phyloP scores from a whole-genome alignment of 306 rosid species.

The Ormosia emarginata region DNA sequence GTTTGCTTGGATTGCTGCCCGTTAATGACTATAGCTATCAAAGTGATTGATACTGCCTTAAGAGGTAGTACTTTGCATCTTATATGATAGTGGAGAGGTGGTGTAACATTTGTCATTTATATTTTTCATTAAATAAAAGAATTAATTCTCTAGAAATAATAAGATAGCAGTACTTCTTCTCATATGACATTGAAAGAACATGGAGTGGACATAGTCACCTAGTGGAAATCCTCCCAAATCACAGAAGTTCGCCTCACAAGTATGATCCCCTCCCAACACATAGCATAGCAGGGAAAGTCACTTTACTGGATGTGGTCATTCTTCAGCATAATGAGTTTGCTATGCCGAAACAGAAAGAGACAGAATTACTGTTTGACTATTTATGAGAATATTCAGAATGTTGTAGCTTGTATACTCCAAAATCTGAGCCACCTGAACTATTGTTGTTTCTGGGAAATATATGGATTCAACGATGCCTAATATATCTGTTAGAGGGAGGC shows the following conservation, averaged over 20 bases:
- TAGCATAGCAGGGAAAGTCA: not conserved
- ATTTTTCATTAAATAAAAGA: not conserved
- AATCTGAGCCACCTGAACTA: not conserved
- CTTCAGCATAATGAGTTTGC: not conserved
- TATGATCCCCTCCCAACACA: not conserved
- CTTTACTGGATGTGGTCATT: not conserved
- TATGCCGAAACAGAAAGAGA: not conserved
- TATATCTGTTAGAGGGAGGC: not conserved
- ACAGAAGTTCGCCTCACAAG: not conserved
- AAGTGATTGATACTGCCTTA: conserved; percentile 76
- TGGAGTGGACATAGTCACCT: not conserved
- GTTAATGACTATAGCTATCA: conserved; percentile 84
- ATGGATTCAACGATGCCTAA: not conserved
- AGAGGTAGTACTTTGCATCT: conserved; percentile 52
- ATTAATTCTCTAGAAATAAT: not conserved
- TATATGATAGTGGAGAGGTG: not conserved
- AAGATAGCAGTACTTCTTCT: not conserved
- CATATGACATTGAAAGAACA: not conserved
- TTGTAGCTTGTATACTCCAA: not conserved
- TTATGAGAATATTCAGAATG: not conserved
- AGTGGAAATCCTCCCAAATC: not conserved
- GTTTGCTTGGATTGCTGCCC: conserved; percentile 96
- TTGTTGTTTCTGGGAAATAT: not conserved
- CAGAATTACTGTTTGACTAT: not conserved
- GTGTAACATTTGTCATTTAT: not conserved